phyloP scores from a whole-genome alignment of 2,329 filamentous ascomycete species.

The Elsinoe necatrix region DNA sequence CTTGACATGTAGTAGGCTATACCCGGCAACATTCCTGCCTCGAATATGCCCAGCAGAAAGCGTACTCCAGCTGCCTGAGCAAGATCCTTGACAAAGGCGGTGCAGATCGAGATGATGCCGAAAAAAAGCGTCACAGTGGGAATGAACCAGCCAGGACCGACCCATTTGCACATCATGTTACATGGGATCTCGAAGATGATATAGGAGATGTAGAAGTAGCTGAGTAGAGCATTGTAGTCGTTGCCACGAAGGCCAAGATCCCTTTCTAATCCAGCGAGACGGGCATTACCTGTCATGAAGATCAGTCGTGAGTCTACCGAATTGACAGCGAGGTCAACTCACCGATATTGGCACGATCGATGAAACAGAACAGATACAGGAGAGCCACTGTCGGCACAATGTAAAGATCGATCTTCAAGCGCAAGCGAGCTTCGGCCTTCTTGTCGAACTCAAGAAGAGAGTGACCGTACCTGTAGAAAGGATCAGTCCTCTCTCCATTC shows the following conservation, averaged over 20 bases:
- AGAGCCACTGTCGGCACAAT: constrained; percentile 58
- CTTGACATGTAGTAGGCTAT: constrained; percentile 65
- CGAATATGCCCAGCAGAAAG: constrained; percentile 55
- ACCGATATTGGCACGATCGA: constrained; percentile 68
- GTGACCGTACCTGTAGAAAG: constrained; percentile 38
- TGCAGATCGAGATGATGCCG: constrained; percentile 54
- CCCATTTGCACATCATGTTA: constrained; percentile 60
- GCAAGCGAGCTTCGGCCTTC: constrained; percentile 49
- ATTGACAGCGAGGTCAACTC: constrained; percentile 20
- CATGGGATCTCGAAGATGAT: constrained; percentile 64
- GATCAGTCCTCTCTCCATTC: neutral
- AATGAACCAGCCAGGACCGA: constrained; percentile 65
- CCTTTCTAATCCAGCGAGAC: constrained; percentile 47
- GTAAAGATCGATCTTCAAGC: constrained; percentile 56
- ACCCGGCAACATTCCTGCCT: constrained; percentile 65
- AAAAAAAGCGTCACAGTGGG: constrained; percentile 55
- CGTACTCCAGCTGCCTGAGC: constrained; percentile 51
- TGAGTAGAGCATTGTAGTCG: constrained; percentile 62
- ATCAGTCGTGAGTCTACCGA: neutral
- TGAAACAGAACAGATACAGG: constrained; percentile 65
- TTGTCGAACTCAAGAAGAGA: constrained; percentile 48
- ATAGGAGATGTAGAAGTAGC: constrained; percentile 64
- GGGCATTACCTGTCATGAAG: constrained; percentile 49
- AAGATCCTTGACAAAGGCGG: constrained; percentile 54
- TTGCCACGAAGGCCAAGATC: constrained; percentile 57